Conservation (phyloP, 2,329 filamentous ascomycete species). For the Chalara sp. region DNA sequence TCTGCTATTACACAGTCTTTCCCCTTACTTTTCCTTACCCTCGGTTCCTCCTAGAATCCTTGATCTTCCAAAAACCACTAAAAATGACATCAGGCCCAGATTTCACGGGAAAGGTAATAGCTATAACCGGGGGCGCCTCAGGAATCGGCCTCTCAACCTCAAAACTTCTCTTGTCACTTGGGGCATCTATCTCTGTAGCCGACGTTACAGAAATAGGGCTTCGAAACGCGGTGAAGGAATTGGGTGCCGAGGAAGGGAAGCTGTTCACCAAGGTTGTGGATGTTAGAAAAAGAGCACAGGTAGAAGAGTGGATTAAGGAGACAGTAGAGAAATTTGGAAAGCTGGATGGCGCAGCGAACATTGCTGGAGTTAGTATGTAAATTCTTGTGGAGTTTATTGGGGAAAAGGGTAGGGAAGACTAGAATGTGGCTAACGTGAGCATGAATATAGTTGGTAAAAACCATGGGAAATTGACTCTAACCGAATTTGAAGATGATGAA, state of each 20-base stretch:
- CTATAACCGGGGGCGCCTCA: conserved; percentile 72
- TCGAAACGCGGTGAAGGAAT: conserved; percentile 24
- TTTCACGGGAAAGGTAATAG: conserved; percentile 44
- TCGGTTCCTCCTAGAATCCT: no score
- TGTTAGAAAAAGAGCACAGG: background rate
- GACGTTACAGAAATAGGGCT: conserved; percentile 14
- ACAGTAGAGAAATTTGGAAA: background rate
- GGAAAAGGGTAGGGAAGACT: no score
- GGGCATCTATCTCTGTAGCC: conserved; percentile 10
- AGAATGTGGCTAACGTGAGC: no score
- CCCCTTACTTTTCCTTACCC: no score
- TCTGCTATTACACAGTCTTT: no score
- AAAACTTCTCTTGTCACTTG: conserved; percentile 28
- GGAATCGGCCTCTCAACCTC: conserved; percentile 71
- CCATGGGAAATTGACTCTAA: no score
- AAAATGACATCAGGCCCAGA: background rate
- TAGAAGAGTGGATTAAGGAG: background rate
- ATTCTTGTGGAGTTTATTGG: no score
- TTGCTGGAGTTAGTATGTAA: background rate
- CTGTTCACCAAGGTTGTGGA: background rate
- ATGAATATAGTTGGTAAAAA: no score
- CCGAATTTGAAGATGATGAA: background rate
- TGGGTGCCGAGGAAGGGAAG: conserved; percentile 4
- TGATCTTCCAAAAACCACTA: no score
- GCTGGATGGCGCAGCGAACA: background rate